Evolutionary conservation across 352 stramenopile species (phyloP).

Genomic region (Phytophthora sansomeana): DNA sequence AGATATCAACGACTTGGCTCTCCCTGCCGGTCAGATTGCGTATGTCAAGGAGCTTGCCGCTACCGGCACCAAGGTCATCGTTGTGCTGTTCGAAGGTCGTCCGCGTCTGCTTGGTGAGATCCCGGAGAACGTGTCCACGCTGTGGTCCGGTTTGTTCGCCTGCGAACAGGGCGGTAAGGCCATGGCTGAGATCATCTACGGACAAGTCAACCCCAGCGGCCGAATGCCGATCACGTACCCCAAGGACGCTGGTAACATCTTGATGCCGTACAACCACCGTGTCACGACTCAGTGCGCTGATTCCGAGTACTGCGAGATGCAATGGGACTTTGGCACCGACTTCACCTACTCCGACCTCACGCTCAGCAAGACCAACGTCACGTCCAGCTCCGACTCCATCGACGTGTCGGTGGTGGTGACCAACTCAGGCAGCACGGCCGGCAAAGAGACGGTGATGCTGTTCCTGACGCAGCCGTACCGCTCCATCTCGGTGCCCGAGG

Average conservation of each 20-base stretch:
- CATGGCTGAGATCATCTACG: constrained; percentile 84
- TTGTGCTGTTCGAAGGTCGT: constrained; percentile 77
- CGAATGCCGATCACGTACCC: constrained; percentile 85
- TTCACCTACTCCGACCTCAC: too few species aligned
- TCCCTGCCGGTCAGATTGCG: constrained; percentile 69
- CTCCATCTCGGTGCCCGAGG: constrained; percentile 63
- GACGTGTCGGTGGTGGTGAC: too few species aligned
- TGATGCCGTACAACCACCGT: constrained; percentile 75
- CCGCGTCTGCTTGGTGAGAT: constrained; percentile 71
- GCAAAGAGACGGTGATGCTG: constrained; percentile 78
- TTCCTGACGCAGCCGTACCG: constrained; percentile 74
- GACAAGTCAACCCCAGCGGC: constrained; percentile 78
- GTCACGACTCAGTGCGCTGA: constrained; percentile 52
- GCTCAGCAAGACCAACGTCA: too few species aligned
- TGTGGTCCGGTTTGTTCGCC: constrained; percentile 76
- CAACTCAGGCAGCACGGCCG: too few species aligned
- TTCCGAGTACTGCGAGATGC: constrained; percentile 43
- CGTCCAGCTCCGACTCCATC: too few species aligned
- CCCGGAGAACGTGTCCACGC: constrained; percentile 58
- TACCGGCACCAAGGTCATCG: constrained; percentile 73
- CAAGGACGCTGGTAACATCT: constrained; percentile 53
- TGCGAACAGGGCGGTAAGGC: constrained; percentile 77
- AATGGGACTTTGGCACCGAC: constrained; percentile 73
- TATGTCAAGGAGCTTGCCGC: constrained; percentile 72
- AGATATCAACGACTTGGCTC: constrained; percentile 72